Evolutionary conservation across 2,329 filamentous ascomycete species (phyloP), one percentile per base, ranked within the genome.

Genomic region (Colletotrichum chrysophilum): DNA sequence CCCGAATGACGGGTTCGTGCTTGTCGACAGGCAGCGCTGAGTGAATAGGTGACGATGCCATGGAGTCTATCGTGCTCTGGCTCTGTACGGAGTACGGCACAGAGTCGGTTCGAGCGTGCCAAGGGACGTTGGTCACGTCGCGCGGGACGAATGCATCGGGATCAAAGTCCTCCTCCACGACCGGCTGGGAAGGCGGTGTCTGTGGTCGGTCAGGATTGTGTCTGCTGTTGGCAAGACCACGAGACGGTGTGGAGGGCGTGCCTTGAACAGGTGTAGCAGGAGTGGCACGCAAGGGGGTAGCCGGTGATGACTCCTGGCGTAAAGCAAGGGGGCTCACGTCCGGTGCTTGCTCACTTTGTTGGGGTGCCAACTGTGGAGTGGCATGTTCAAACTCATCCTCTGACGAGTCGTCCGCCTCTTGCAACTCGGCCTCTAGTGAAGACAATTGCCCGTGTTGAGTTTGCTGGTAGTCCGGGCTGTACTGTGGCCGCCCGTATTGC

Each of bases 81-180:
- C 84, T 86, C 60, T 78, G 80, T 21, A 82, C 58, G 2, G 85
- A 86, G 60, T 80, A 79, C 0, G 85, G 83, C 2, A 82, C 81
- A 21, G 82, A 84, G 26, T 81, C 81, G 21, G 78, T 78, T 14
- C 81, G 79, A 5, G 76, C 78, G 58, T 81, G 80, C 83, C 82
- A 85, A 0, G 82, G 71, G 0, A 80, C 66, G 69, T 84, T 78
- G 7, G 83, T 83, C n/a, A 82, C 81, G 64, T 84, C 82, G 10
- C 80, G 80, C 3, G 82, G 79, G 7, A 77, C 43, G 55, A 81
- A 80, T 3, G 64, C 10, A 5, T 79, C 74, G 10, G 79, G 70
- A 13, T 80, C 78, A 7, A 70, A 26, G 1, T 78, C 78, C 5
- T 18, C 62, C 8, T 67, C 75, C 24, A 16, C 6, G 18, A 58